Conservation (phyloP, 208 protist genomes). For the Trypanosoma melophagium region DNA sequence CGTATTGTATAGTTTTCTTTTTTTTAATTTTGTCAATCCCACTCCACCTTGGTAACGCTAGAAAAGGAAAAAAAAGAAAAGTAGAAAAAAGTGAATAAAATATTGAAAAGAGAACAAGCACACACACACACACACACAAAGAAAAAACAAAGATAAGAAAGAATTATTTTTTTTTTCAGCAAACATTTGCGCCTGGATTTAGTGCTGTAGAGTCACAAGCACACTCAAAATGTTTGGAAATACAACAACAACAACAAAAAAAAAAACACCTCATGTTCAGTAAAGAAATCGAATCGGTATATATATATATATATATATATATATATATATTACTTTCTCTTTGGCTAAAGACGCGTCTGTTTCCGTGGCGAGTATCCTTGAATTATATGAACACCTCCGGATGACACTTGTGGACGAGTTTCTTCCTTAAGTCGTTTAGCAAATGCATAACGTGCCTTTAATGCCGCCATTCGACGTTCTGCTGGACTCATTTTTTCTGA, state of each 20-base stretch:
- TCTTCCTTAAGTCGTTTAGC: conserved; percentile 48
- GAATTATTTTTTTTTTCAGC: not conserved
- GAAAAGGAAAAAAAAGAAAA: too few species aligned
- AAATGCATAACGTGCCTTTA: conserved; percentile 76
- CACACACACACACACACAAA: too few species aligned
- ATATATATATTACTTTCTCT: too few species aligned
- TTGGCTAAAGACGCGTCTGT: conserved; percentile 17
- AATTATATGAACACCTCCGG: conserved; percentile 52
- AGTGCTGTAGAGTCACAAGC: not conserved
- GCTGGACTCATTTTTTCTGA: conserved; percentile 25
- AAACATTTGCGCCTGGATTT: not conserved
- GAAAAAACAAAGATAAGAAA: not conserved
- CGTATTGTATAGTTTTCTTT: not conserved
- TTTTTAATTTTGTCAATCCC: too few species aligned
- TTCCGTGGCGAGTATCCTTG: conserved; percentile 62
- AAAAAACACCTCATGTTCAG: not conserved
- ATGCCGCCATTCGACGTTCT: conserved; percentile 55
- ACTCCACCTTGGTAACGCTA: too few species aligned
- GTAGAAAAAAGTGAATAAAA: too few species aligned
- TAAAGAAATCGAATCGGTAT: not conserved
- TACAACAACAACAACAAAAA: not conserved
- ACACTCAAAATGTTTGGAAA: not conserved
- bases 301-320: not conserved
- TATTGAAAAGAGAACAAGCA: too few species aligned
- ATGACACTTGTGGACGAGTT: conserved; percentile 13